phyloP scores from a whole-genome alignment of 495 filamentous ascomycete genomes.

The Penicillium nucicola region DNA sequence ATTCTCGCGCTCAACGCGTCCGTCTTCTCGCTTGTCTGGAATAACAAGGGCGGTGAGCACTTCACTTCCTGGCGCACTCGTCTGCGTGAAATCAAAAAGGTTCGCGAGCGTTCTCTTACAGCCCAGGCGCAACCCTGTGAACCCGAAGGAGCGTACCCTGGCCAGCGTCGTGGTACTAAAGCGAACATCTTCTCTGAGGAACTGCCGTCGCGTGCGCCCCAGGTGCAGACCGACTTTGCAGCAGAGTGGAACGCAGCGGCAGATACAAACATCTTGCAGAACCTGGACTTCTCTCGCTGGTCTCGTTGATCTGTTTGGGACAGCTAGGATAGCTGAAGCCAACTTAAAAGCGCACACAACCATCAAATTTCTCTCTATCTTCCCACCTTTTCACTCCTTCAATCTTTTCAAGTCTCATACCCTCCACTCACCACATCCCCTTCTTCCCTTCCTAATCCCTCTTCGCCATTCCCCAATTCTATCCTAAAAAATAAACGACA shows the following conservation, averaged over 20 bases:
- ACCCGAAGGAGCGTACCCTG: conserved; percentile 38
- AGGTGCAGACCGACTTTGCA: conserved; percentile 28
- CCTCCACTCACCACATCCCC: not conserved
- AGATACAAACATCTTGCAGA: conserved; percentile 38
- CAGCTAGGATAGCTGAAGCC: no score
- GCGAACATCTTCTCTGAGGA: conserved; percentile 46
- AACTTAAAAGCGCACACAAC: no score
- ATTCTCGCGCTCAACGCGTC: conserved; percentile 91
- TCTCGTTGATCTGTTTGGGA: conserved; percentile 22
- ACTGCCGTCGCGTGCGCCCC: conserved; percentile 24
- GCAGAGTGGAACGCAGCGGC: conserved; percentile 43
- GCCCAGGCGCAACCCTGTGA: conserved; percentile 32
- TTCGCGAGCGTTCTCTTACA: conserved; percentile 59
- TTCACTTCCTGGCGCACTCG: conserved; percentile 87
- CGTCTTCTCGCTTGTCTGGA: conserved; percentile 89
- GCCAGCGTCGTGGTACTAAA: conserved; percentile 45
- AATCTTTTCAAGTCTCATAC: no score
- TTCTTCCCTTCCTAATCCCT: not conserved
- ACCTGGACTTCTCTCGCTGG: conserved; percentile 46
- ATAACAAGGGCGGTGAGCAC: conserved; percentile 76
- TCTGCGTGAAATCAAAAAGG: conserved; percentile 75
- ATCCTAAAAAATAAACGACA: conserved; percentile 5
- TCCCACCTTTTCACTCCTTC: not conserved
- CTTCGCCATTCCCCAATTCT: not conserved
- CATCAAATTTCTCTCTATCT: not conserved